These are phyloP conservation scores for Claviceps spartinae DNA, from an alignment of 2,329 filamentous ascomycete species.

Conservation along the genomic window DNA sequence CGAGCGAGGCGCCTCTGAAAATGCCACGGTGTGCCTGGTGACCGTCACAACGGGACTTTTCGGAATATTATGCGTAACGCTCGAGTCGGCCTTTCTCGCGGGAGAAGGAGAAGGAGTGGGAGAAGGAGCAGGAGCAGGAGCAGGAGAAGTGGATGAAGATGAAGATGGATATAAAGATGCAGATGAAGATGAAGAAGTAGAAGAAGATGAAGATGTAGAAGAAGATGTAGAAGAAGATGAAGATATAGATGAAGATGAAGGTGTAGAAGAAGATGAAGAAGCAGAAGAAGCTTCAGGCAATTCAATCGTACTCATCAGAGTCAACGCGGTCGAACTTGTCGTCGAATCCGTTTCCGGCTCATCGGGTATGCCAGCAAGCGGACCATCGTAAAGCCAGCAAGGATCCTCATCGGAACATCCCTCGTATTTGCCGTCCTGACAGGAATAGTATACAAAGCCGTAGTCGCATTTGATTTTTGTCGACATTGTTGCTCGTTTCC, in stretches of 20 bases:
- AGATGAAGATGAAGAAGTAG: no score
- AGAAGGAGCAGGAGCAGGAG: no score
- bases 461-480: constrained; percentile 13
- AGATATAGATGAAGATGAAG: no score
- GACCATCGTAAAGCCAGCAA: constrained; percentile 28
- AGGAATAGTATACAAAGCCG: constrained; percentile 24
- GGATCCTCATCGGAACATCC: constrained; percentile 31
- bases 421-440: constrained; percentile 23
- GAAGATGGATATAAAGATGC: no score
- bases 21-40: constrained; percentile 21
- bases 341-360: constrained; percentile 14
- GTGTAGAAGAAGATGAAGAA: neutral
- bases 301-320: neutral
- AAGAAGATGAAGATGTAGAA: no score
- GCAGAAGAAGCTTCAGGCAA: neutral
- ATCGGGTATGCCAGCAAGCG: constrained; percentile 21
- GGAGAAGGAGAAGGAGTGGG: neutral
- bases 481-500: neutral
- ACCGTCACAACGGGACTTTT: constrained; percentile 21
- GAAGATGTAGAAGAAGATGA: no score
- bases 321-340: no score
- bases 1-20: constrained; percentile 13
- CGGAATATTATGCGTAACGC: constrained; percentile 22
- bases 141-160: no score
- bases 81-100: constrained; percentile 20